Conservation (phyloP, 345 rosid species). For the Eucalyptus albens region DNA sequence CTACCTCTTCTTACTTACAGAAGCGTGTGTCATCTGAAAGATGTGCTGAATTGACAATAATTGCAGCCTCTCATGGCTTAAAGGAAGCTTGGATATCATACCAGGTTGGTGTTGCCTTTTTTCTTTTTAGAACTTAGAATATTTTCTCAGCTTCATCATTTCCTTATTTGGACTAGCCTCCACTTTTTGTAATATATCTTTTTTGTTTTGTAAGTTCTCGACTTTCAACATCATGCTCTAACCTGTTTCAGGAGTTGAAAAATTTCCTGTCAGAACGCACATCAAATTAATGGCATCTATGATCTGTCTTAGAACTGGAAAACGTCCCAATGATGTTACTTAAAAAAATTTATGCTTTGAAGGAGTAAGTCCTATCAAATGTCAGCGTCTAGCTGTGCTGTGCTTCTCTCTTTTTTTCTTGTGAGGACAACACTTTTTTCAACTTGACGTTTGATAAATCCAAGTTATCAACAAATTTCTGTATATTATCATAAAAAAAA, state of each 20-base stretch:
- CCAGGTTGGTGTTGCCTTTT: slow-evolving; percentile 37
- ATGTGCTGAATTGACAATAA: slow-evolving; percentile 75
- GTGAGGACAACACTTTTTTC: background rate
- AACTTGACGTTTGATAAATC: background rate
- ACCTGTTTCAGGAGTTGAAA: background rate
- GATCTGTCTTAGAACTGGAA: background rate
- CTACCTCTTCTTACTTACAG: slow-evolving; percentile 17
- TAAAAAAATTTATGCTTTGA: background rate
- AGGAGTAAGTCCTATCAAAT: background rate
- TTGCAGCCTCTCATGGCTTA: slow-evolving; percentile 70
- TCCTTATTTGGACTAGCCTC: background rate
- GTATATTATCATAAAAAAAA: background rate
- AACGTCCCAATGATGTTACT: background rate
- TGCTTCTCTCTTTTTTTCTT: background rate
- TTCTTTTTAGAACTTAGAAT: background rate
- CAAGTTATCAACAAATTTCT: background rate
- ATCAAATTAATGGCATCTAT: background rate
- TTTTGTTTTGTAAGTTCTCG: background rate
- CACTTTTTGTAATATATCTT: background rate
- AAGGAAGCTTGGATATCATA: slow-evolving; percentile 96
- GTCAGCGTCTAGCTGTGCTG: background rate
- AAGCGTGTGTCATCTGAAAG: slow-evolving; percentile 73
- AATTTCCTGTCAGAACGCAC: background rate
- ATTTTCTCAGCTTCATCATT: background rate
- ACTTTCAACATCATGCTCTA: background rate